Conservation (phyloP, 2,329 filamentous ascomycete species). For the Arthrocladium fulminans region DNA sequence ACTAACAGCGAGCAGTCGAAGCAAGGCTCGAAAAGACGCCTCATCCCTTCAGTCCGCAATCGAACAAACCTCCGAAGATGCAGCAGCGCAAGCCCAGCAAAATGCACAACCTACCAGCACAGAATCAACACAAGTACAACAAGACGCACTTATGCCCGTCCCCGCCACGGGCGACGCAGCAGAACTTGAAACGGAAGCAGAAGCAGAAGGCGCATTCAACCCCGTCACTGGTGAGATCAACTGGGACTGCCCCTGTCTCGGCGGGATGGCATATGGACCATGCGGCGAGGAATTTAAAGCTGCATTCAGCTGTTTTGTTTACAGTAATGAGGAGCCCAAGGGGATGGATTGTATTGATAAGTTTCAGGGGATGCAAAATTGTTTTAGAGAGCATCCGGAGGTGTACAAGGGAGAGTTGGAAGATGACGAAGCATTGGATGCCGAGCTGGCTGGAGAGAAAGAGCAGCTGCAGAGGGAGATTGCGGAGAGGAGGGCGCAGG, state of each 20-base stretch:
- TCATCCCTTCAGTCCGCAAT: slow-evolving; percentile 39
- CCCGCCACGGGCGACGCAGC: slow-evolving; percentile 29
- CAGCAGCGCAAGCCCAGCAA: slow-evolving; percentile 13
- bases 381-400: slow-evolving; percentile 87
- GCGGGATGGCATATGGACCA: slow-evolving; percentile 92
- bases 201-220: slow-evolving; percentile 87
- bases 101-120: slow-evolving; percentile 1
- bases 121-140: background rate
- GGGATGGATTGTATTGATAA: slow-evolving; percentile 96
- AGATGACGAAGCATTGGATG: slow-evolving; percentile 56
- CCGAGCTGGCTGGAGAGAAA: slow-evolving; percentile 29
- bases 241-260: slow-evolving; percentile 97
- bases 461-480: slow-evolving; percentile 22
- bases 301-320: slow-evolving; percentile 98
- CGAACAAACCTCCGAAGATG: slow-evolving; percentile 16
- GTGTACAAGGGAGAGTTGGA: slow-evolving; percentile 83
- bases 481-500: slow-evolving; percentile 18
- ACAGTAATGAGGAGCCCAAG: slow-evolving; percentile 87
- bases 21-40: slow-evolving; percentile 36
- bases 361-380: slow-evolving; percentile 97
- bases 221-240: slow-evolving; percentile 99
- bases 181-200: slow-evolving; percentile 69
- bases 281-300: slow-evolving; percentile 93
- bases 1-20: slow-evolving; percentile 19
- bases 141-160: slow-evolving; percentile 19